Conservation (phyloP, 345 rosid species). For the Heritiera fomes region DNA sequence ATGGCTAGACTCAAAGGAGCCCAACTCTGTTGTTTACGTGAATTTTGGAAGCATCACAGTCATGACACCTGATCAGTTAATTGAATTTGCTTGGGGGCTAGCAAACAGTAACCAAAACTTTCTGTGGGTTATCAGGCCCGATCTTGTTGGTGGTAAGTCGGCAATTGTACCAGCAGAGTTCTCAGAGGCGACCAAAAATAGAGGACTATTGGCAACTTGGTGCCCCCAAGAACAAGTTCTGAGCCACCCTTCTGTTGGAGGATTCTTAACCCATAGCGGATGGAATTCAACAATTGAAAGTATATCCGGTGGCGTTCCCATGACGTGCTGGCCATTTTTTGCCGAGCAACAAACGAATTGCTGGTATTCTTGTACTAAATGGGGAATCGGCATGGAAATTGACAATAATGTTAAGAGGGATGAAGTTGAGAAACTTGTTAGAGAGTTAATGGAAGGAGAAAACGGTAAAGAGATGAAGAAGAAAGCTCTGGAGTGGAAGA, state of each 20-base stretch:
- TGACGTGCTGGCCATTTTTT: slow-evolving; percentile 70
- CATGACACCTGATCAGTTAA: slow-evolving; percentile 38
- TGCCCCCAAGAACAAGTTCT: slow-evolving; percentile 60
- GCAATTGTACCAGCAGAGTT: slow-evolving; percentile 48
- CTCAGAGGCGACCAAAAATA: slow-evolving; percentile 31
- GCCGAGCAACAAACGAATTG: slow-evolving; percentile 66
- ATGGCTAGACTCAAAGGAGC: slow-evolving; percentile 51
- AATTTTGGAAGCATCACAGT: slow-evolving; percentile 70
- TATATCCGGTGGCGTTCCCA: slow-evolving; percentile 43
- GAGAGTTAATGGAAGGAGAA: slow-evolving; percentile 55
- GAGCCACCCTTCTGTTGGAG: slow-evolving; percentile 49
- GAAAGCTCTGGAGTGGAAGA: slow-evolving; percentile 48
- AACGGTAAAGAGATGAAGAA: slow-evolving; percentile 52
- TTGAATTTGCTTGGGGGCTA: slow-evolving; percentile 68
- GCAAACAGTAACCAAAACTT: slow-evolving; percentile 52
- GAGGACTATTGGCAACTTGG: slow-evolving; percentile 51
- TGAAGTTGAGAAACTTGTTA: slow-evolving; percentile 46
- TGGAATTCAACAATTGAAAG: slow-evolving; percentile 73
- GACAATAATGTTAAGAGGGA: slow-evolving; percentile 53
- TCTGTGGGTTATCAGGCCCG: slow-evolving; percentile 63
- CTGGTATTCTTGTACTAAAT: slow-evolving; percentile 40
- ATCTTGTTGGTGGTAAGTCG: slow-evolving; percentile 48
- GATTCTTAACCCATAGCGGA: slow-evolving; percentile 59
- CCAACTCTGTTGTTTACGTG: slow-evolving; percentile 53
- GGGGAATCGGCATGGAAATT: slow-evolving; percentile 70